Conservation (phyloP, 1,139 yeast genomes). For the Martiniozyma asiatica region DNA sequence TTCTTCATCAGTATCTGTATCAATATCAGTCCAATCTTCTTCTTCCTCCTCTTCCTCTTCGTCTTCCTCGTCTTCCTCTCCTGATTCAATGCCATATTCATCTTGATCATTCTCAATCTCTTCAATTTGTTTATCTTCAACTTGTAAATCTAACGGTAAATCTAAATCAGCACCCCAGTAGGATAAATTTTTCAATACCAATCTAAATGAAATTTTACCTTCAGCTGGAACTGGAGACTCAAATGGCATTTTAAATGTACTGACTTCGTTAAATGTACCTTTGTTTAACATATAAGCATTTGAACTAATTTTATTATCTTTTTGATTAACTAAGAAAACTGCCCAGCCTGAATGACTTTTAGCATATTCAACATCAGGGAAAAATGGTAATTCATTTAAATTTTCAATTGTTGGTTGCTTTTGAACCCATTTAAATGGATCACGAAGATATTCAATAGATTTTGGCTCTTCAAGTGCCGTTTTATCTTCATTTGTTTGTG, state of each 20-base stretch:
- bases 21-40: slow-evolving; percentile 25
- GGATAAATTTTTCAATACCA: slow-evolving; percentile 50
- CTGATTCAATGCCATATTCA: slow-evolving; percentile 49
- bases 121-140: slow-evolving; percentile 37
- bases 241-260: slow-evolving; percentile 66
- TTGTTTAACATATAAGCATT: slow-evolving; percentile 47
- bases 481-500: slow-evolving; percentile 30
- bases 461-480: slow-evolving; percentile 33
- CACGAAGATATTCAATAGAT: slow-evolving; percentile 52
- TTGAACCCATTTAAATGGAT: slow-evolving; percentile 58
- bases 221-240: slow-evolving; percentile 59
- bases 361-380: slow-evolving; percentile 39
- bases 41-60: slow-evolving; percentile 42
- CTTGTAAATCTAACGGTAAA: slow-evolving; percentile 51
- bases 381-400: slow-evolving; percentile 55
- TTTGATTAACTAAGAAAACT: slow-evolving; percentile 56
- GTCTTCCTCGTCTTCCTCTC: slow-evolving; percentile 54
- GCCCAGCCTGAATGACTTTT: slow-evolving; percentile 40
- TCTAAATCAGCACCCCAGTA: slow-evolving; percentile 67
- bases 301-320: slow-evolving; percentile 61
- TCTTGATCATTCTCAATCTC: slow-evolving; percentile 28
- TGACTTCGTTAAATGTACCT: slow-evolving; percentile 40
- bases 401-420: slow-evolving; percentile 54
- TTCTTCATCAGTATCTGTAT: slow-evolving; percentile 26
- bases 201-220: slow-evolving; percentile 55